Conservation (phyloP, 257 asterid species). For the Forsythia suspensa region DNA sequence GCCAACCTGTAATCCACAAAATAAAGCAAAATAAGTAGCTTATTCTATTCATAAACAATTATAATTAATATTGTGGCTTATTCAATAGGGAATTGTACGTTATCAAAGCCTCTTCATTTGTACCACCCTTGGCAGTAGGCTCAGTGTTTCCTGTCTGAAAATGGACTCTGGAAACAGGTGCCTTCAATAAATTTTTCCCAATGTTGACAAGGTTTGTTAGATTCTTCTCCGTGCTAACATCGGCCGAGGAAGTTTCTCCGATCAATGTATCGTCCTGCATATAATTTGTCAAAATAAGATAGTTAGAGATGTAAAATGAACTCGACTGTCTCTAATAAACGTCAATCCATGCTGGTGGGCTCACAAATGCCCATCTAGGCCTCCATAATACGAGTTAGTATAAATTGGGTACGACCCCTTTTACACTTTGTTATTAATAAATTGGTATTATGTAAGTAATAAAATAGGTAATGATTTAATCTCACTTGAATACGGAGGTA, state of each 20-base stretch:
- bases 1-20: constrained; percentile 47
- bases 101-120: constrained; percentile 56
- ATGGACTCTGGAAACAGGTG: constrained; percentile 35
- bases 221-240: constrained; percentile 44
- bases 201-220: constrained; percentile 38
- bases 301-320: not conserved
- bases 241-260: constrained; percentile 41
- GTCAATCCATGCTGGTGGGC: not conserved
- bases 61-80: not conserved
- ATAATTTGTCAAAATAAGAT: not conserved
- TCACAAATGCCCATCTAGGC: too few relatives aligned
- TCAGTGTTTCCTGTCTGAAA: constrained; percentile 42
- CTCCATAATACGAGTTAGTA: too few relatives aligned
- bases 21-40: not conserved
- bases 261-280: constrained; percentile 43
- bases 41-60: not conserved
- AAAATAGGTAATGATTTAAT: not conserved
- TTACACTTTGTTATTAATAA: too few relatives aligned
- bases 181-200: constrained; percentile 43
- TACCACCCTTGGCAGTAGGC: constrained; percentile 52
- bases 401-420: too few relatives aligned
- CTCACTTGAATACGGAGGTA: constrained; percentile 59
- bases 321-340: not conserved
- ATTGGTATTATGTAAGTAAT: too few relatives aligned
- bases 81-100: constrained; percentile 21